Evolutionary conservation across 257 asterid genomes (phyloP).

Genomic region (Solanum infundibuliforme): DNA sequence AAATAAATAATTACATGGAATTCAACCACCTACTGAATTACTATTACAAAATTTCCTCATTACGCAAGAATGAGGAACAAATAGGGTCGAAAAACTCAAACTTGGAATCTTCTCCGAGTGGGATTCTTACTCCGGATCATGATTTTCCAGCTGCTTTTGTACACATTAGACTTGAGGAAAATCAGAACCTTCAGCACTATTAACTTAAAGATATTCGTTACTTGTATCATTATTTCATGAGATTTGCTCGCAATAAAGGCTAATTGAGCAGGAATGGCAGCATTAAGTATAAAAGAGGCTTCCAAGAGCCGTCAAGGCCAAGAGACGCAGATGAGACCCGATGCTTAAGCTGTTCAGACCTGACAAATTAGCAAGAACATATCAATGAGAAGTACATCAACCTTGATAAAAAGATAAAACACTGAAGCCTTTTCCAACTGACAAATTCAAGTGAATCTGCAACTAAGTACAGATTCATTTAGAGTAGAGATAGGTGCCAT

Average conservation of each 20-base stretch:
- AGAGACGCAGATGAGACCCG: neutral
- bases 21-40: neutral
- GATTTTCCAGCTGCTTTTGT: neutral
- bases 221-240: neutral
- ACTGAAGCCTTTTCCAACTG: neutral
- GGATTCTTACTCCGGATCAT: neutral
- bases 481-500: neutral
- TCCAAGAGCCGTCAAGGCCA: neutral
- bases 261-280: neutral
- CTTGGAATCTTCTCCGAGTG: neutral
- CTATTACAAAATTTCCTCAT: neutral
- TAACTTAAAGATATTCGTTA: neutral
- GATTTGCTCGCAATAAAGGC: neutral
- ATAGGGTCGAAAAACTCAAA: neutral
- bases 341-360: neutral
- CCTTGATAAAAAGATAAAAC: neutral
- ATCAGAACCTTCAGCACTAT: neutral
- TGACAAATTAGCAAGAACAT: neutral
- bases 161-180: neutral
- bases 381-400: neutral
- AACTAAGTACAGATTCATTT: neutral
- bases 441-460: neutral
- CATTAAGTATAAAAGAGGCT: neutral
- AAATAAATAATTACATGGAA: neutral
- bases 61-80: constrained; percentile 1